Evolutionary conservation across 306 rosid genomes (phyloP).

Genomic region (Rubus idaeus): DNA sequence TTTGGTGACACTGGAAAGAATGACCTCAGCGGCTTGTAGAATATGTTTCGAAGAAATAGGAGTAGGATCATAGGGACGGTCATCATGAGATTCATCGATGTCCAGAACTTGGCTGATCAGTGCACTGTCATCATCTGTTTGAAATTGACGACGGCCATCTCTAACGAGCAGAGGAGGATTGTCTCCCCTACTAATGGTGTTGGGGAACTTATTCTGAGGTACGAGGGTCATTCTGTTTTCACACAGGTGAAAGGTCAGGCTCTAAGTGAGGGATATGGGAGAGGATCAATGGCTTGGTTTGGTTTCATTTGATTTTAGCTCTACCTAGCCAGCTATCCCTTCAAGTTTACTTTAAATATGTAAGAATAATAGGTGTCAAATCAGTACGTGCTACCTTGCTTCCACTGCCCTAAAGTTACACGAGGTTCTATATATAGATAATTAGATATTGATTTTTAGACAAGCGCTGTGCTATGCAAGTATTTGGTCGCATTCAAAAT

Average conservation of each 20-base stretch:
- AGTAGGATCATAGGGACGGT: slow-evolving; percentile 16
- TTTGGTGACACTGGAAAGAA: slow-evolving; percentile 33
- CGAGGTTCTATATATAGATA: slow-evolving; percentile 9
- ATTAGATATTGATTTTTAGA: slow-evolving; percentile 25
- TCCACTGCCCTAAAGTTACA: slow-evolving; percentile 20
- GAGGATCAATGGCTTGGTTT: not conserved
- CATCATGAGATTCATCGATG: slow-evolving; percentile 13
- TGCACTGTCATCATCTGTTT: slow-evolving; percentile 6
- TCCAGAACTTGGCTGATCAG: slow-evolving; percentile 15
- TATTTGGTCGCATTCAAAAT: not conserved
- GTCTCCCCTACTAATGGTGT: not conserved
- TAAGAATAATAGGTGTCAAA: not conserved
- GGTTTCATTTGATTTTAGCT: not conserved
- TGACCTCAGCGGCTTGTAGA: slow-evolving; percentile 47
- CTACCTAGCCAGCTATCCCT: not conserved
- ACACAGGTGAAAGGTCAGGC: not conserved
- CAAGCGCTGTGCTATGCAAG: slow-evolving; percentile 7
- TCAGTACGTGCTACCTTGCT: slow-evolving; percentile 53
- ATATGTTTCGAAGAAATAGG: slow-evolving; percentile 35
- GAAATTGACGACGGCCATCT: not conserved
- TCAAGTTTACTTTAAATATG: not conserved
- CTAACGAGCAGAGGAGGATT: no score
- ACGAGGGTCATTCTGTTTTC: slow-evolving; percentile 6
- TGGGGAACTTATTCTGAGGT: slow-evolving; percentile 4
- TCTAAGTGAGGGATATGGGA: not conserved